Base-by-base conservation (phyloP, 768 basidiomycete species). In the Collybiopsis luxurians region DNA sequence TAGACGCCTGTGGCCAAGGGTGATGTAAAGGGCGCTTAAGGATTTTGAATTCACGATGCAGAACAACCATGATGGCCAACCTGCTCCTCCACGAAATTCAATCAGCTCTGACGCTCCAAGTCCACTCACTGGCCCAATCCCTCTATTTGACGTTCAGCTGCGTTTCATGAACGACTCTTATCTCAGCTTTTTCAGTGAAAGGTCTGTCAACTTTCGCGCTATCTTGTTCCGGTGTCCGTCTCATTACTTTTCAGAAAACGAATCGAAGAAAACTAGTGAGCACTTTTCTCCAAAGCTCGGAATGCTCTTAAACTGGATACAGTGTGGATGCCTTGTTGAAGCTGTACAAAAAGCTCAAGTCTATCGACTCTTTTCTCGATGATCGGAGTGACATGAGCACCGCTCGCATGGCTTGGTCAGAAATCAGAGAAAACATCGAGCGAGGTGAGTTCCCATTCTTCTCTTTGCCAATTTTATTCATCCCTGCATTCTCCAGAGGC, bases 351-450 rank as follows among this genome's bases (percentile, higher is more conserved):
- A 89, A 84, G 68, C 80, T 82, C 58, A 87, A 82, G 67, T 76
- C 84, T 27, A 78, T 86, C 28, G 94, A 97, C 73, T 68, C 76
- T 36, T 81, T 74, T 56, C 69, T 94, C 30, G 90, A 95, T 63
- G 89, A 91, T 65, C 87, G 85, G 49, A 74, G 78, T 38, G 84
- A 90, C 56, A 67, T 82, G 53, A 84, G 72, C 60, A 84, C 86
- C 10, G 76, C 85, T 21, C 79, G 92, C 55, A 79, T 77, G 56
- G 92, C 85, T 21, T 97, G 94, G 94, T 72, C 73, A 19, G 94
- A 97, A 70, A 80, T 94, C 11, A 77, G 90, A 39, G 94, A 96
- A 66, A 93, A 88, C 64, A 73, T 93, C 24, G 92, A 93, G 66
- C 75, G 93, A 78, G 90, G 90, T 86, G 57, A 48, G 76, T 67